These are phyloP conservation scores for Cordia subcordata DNA, from an alignment of 257 asterid genomes.

Conservation along the genomic window DNA sequence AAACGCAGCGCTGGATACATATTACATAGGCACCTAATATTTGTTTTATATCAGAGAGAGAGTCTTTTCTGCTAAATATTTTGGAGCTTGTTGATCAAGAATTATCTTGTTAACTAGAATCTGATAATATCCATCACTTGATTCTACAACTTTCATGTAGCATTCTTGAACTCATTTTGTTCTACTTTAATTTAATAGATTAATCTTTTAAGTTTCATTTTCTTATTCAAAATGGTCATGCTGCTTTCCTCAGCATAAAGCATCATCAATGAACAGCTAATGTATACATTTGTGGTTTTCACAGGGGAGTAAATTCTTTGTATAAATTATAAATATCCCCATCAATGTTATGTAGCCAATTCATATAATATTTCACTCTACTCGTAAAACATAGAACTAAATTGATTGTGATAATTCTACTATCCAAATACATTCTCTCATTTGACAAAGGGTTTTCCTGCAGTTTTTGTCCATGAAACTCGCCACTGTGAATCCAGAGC, in stretches of 20 bases:
- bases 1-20: no score
- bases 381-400: background rate
- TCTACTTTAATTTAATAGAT: no score
- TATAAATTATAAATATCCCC: background rate
- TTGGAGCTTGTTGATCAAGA: no score
- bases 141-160: no score
- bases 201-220: no score
- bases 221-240: no score
- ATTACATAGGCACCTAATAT: no score
- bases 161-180: no score
- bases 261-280: background rate
- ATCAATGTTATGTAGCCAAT: background rate
- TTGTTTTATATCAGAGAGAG: background rate
- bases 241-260: no score
- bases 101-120: no score
- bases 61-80: background rate
- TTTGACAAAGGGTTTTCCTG: slow-evolving; percentile 16
- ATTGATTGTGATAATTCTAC: slow-evolving; percentile 20
- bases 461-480: slow-evolving; percentile 94
- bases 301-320: background rate
- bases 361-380: slow-evolving; percentile 7
- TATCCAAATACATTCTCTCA: background rate
- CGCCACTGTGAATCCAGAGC: slow-evolving; percentile 79
- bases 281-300: background rate
- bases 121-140: no score